Percentiles rank a stretch among this genome's conserved stretches.
Evolutionary conservation across 2,329 filamentous ascomycete species (phyloP).

Genomic region (Aspergillus candidus): DNA sequence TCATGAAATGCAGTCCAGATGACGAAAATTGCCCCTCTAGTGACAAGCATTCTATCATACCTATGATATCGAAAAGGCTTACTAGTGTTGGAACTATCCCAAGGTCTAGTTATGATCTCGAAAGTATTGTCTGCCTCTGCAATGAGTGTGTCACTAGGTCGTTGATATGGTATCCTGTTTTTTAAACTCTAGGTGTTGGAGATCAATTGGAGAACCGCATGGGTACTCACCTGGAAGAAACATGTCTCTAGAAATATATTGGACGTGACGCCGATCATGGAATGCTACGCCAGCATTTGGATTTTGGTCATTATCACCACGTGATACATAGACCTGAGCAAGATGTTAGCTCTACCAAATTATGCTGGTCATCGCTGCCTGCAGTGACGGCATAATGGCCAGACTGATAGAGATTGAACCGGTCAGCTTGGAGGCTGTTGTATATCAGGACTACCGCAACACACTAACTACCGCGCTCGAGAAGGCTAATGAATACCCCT

Average conservation of each 20-base stretch:
- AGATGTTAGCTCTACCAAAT: conserved; percentile 75
- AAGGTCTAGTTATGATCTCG: conserved; percentile 50
- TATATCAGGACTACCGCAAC: no score
- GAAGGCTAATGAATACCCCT: no score
- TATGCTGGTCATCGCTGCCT: conserved; percentile 79
- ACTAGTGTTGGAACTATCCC: conserved; percentile 55
- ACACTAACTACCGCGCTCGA: no score
- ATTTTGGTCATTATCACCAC: conserved; percentile 80
- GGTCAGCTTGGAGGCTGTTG: conserved; percentile 17
- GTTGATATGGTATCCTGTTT: conserved; percentile 54
- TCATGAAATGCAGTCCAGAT: conserved; percentile 44
- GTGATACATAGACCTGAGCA: conserved; percentile 78
- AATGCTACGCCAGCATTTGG: conserved; percentile 66
- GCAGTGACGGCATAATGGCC: conserved; percentile 59
- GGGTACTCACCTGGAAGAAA: conserved; percentile 59
- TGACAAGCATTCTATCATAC: conserved; percentile 51
- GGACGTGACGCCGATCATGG: conserved; percentile 76
- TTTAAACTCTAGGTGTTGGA: conserved; percentile 56
- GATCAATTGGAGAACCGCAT: conserved; percentile 89
- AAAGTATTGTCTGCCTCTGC: conserved; percentile 59
- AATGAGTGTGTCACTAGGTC: conserved; percentile 57
- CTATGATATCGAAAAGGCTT: conserved; percentile 49
- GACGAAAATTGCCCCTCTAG: conserved; percentile 45
- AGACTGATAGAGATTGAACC: conserved; percentile 57
- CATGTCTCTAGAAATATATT: conserved; percentile 83